Evolutionary conservation across 2,329 filamentous ascomycete genomes (phyloP).

Genomic region (Aspergillus transmontanensis): DNA sequence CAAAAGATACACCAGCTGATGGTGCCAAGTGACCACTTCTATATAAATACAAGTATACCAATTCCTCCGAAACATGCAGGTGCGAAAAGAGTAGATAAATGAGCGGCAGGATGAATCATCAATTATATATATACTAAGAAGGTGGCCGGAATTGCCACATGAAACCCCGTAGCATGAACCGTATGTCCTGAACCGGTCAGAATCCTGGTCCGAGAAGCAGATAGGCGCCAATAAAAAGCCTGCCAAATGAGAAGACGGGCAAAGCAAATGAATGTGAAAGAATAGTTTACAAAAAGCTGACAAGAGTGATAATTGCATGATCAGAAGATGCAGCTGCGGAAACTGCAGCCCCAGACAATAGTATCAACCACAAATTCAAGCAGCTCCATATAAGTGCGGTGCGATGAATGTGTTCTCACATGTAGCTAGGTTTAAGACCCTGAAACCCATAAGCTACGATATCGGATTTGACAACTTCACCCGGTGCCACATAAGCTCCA

Average conservation of each 20-base stretch:
- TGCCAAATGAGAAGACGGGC: neutral
- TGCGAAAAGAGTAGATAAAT: too few relatives aligned
- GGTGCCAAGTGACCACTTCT: too few relatives aligned
- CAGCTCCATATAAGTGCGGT: neutral
- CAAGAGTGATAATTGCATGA: neutral
- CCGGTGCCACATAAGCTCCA: conserved; percentile 48
- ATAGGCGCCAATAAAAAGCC: neutral
- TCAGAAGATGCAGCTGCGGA: neutral
- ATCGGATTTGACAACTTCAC: conserved; percentile 47
- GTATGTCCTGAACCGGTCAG: conserved; percentile 19
- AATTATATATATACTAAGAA: neutral
- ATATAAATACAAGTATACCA: too few relatives aligned
- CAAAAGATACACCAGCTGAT: too few relatives aligned
- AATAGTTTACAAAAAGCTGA: neutral
- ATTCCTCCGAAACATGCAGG: too few relatives aligned
- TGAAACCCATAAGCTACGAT: conserved; percentile 47
- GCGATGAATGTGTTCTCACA: conserved; percentile 27
- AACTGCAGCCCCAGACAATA: too few relatives aligned
- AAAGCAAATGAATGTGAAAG: neutral
- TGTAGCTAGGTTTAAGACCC: conserved; percentile 44
- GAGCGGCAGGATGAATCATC: neutral
- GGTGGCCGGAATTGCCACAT: neutral
- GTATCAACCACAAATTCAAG: neutral
- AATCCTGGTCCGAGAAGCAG: conserved; percentile 6
- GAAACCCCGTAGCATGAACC: conserved; percentile 3